Percentiles rank a stretch among this genome's conserved stretches.
phyloP scores from a whole-genome alignment of 768 basidiomycete genomes.

The Melanogaster broomeanus region DNA sequence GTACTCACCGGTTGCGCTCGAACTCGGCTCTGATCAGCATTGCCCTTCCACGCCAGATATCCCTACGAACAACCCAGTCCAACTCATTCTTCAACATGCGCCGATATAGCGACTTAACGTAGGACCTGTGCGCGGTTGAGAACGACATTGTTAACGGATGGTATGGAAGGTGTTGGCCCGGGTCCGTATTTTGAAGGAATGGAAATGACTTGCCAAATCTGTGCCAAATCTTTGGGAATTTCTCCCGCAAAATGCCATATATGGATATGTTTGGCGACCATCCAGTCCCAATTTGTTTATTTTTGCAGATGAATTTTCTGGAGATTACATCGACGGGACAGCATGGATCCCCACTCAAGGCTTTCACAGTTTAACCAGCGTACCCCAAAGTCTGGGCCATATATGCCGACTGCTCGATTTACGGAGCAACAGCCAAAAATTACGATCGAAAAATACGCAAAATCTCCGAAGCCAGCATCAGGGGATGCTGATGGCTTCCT shows the following conservation, averaged over 20 bases:
- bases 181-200: not conserved
- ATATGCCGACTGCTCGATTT: constrained; percentile 44
- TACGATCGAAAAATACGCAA: constrained; percentile 45
- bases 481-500: constrained; percentile 10
- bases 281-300: not conserved
- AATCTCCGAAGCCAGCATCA: constrained; percentile 33
- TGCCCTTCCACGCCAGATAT: constrained; percentile 85
- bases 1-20: constrained; percentile 79
- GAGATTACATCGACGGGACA: not conserved
- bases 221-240: constrained; percentile 7
- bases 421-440: constrained; percentile 45
- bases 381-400: constrained; percentile 66
- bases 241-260: constrained; percentile 13
- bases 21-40: constrained; percentile 89
- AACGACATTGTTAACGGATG: constrained; percentile 54
- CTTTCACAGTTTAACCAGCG: constrained; percentile 76
- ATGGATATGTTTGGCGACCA: constrained; percentile 1
- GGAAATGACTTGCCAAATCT: not conserved
- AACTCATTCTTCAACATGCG: constrained; percentile 84
- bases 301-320: not conserved
- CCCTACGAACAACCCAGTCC: constrained; percentile 87
- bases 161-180: constrained; percentile 2
- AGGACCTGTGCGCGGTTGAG: constrained; percentile 72
- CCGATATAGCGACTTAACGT: constrained; percentile 91
- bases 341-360: constrained; percentile 80